Percentiles rank a stretch among this genome's conserved stretches.
Conservation (phyloP, 2,329 filamentous ascomycete species). For the Alternaria metachromatica region DNA sequence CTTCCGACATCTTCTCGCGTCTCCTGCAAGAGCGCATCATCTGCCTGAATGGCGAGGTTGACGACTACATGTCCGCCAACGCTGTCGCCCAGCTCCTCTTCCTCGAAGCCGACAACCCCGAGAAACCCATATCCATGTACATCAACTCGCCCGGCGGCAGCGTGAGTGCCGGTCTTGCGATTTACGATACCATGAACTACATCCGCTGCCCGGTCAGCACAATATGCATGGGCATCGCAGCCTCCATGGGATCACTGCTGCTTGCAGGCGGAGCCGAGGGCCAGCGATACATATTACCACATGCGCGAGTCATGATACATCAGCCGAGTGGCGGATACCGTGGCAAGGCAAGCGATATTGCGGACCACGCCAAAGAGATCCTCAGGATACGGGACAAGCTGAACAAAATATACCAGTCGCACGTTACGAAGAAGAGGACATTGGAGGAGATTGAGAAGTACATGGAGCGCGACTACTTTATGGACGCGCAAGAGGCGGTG, state of each 20-base stretch:
- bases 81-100: slow-evolving; percentile 96
- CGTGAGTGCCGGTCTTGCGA: slow-evolving; percentile 82
- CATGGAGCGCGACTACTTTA: slow-evolving; percentile 97
- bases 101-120: slow-evolving; percentile 94
- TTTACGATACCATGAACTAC: slow-evolving; percentile 99
- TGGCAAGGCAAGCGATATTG: slow-evolving; percentile 78
- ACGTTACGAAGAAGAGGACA: slow-evolving; percentile 80
- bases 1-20: slow-evolving; percentile 57
- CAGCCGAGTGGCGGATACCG: slow-evolving; percentile 82
- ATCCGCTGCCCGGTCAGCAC: slow-evolving; percentile 92
- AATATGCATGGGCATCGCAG: slow-evolving; percentile 92
- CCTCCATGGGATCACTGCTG: slow-evolving; percentile 91
- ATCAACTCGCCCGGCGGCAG: slow-evolving; percentile 96
- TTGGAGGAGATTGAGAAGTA: slow-evolving; percentile 87
- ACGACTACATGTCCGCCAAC: slow-evolving; percentile 88
- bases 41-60: slow-evolving; percentile 88
- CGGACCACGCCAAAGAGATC: slow-evolving; percentile 98
- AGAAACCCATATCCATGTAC: slow-evolving; percentile 95
- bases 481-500: slow-evolving; percentile 85
- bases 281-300: slow-evolving; percentile 87
- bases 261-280: slow-evolving; percentile 85
- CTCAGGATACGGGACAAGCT: slow-evolving; percentile 82
- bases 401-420: slow-evolving; percentile 86
- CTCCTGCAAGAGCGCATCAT: slow-evolving; percentile 81
- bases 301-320: slow-evolving; percentile 96